Base-by-base conservation (phyloP, 495 filamentous ascomycete species). In the Hypoxylon crocopeplum region DNA sequence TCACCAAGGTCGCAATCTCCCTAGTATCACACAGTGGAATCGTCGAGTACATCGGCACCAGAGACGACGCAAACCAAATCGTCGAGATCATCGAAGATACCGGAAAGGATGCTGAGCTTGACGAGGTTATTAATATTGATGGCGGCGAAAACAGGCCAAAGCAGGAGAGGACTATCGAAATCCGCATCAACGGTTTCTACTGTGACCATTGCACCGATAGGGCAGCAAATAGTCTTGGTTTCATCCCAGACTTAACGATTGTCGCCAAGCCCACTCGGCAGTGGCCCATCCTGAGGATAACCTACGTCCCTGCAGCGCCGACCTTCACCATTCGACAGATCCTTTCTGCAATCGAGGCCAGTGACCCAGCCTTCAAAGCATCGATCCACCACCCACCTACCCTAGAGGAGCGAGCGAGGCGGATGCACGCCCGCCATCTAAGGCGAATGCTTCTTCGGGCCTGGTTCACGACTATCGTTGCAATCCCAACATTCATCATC, bases 401-500 rank as follows among this genome's bases (percentile, higher is more conserved):
- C 1, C 80, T 97, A 24, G 93, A 97, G 72, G 90, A 97, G 53
- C 84, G 90, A 10, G 89, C 92, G 3, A 86, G 86, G 49, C 77
- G 75, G 20, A 90, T 93, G 59, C 87, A 88, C 55, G 71, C 77
- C 2, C 79, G 81, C 24, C 87, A 93, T 64, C 82, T 83, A 52
- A 70, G 72, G 11, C 78, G 82, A 12, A 78, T 93, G 33, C 72
- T 88, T 0, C 69, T 79, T 30, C 86, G 93, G 8, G 79, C 92
- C 16, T 58, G 88, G 2, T 78, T 97, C 56, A 86, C 89, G 12
- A 72, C 92, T n/a, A 68, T 86, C 11, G 78, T 87, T 20, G 88
- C 88, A 30, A 89, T 98, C 30, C 94, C 93, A 13, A 91, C 92
- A 0, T 93, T 98, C 65, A 67, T 95, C 27, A 88, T 98, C 53